phyloP scores from a whole-genome alignment of 208 protist species.

The Leishmania turanica region DNA sequence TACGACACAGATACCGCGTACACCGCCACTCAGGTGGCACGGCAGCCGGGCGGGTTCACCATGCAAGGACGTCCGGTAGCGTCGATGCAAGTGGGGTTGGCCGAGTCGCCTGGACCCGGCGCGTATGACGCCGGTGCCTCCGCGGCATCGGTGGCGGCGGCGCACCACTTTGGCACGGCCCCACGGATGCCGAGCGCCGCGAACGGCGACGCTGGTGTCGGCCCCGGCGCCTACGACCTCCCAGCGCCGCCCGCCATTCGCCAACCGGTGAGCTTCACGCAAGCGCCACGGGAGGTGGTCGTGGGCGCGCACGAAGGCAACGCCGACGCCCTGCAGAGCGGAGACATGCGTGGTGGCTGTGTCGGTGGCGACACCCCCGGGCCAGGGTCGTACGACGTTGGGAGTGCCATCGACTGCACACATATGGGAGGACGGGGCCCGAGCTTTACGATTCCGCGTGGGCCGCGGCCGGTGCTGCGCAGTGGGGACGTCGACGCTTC shows the following conservation, averaged over 20 bases:
- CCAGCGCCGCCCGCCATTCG: neutral
- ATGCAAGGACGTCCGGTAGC: conserved; percentile 14
- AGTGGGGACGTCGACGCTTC: conserved; percentile 26
- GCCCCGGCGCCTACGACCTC: conserved; percentile 34
- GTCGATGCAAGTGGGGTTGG: neutral
- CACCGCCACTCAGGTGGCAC: conserved; percentile 11
- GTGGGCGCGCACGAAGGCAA: neutral
- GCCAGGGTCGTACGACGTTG: conserved; percentile 33
- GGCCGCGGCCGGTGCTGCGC: conserved; percentile 19
- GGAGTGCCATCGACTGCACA: neutral
- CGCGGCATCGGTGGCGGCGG: neutral
- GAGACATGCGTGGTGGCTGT: neutral
- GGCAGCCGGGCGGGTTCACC: conserved; percentile 12
- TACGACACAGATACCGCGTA: conserved; percentile 33
- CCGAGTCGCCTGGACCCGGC: conserved; percentile 27
- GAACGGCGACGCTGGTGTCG: neutral
- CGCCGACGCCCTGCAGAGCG: neutral
- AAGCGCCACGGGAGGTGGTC: conserved; percentile 12
- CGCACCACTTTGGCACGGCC: conserved; percentile 45
- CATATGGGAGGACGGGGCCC: neutral
- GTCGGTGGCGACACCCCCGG: conserved; percentile 8
- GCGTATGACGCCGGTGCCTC: conserved; percentile 14
- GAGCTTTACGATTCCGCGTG: conserved; percentile 30
- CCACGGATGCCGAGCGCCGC: conserved; percentile 22
- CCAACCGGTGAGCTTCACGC: conserved; percentile 14